Conservation (phyloP, 2,329 filamentous ascomycete genomes). For the Lachnellula cervina region DNA sequence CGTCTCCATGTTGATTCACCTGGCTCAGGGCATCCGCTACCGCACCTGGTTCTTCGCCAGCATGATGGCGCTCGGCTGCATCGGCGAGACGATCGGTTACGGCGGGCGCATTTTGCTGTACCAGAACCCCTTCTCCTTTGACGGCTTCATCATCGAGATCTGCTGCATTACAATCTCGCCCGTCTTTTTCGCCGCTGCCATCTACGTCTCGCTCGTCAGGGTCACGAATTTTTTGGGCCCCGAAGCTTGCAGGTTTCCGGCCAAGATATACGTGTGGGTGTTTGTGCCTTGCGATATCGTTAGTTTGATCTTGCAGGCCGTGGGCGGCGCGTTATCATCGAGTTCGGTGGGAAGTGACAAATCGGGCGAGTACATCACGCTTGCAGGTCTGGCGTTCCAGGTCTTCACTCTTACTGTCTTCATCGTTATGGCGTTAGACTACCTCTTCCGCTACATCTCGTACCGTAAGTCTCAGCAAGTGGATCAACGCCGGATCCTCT, state of each 20-base stretch:
- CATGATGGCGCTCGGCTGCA: conserved; percentile 40
- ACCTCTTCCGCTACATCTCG: conserved; percentile 35
- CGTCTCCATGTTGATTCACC: conserved; percentile 38
- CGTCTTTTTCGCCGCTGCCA: conserved; percentile 53
- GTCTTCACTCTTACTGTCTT: conserved; percentile 33
- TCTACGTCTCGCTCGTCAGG: conserved; percentile 53
- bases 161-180: conserved; percentile 22
- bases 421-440: conserved; percentile 45
- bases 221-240: conserved; percentile 17
- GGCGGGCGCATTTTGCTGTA: conserved; percentile 48
- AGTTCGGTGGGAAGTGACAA: conserved; percentile 9
- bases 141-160: conserved; percentile 46
- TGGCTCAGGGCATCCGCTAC: conserved; percentile 42
- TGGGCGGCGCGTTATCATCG: conserved; percentile 49
- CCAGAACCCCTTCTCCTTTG: conserved; percentile 45
- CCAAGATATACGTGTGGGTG: conserved; percentile 43
- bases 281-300: conserved; percentile 57
- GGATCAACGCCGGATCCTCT: neutral
- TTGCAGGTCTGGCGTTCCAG: conserved; percentile 37
- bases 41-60: conserved; percentile 49
- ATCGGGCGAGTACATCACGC: conserved; percentile 30
- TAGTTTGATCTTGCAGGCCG: conserved; percentile 53
- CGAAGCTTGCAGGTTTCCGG: conserved; percentile 28
- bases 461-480: conserved; percentile 7
- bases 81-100: conserved; percentile 54